A percentile compares a stretch with the other conserved stretches of the same genome.
Conservation (phyloP, 306 rosid species). For the Cucurbita pepo region DNA sequence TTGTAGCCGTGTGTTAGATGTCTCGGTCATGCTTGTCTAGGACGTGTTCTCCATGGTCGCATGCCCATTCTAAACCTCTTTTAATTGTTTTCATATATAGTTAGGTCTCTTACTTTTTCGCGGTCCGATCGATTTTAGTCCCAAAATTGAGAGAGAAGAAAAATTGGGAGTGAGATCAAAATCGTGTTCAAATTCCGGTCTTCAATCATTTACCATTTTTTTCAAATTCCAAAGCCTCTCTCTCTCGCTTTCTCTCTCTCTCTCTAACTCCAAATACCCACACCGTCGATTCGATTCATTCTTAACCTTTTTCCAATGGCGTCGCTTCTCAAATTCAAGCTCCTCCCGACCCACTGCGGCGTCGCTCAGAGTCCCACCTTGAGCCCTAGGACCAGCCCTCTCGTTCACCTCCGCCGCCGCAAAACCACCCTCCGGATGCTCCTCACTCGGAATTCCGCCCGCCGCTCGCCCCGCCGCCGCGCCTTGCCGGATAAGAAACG, state of each 20-base stretch:
- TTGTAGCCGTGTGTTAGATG: too few species aligned
- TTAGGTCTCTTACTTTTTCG: too few species aligned
- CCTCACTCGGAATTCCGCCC: constrained; percentile 29
- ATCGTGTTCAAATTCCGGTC: not conserved
- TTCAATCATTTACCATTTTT: constrained; percentile 15
- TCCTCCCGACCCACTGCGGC: constrained; percentile 63
- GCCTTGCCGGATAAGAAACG: constrained; percentile 16
- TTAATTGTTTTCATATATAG: too few species aligned
- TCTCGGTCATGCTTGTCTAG: too few species aligned
- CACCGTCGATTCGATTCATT: not conserved
- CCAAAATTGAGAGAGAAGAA: too few species aligned
- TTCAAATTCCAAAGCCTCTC: constrained; percentile 17
- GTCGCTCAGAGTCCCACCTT: constrained; percentile 54
- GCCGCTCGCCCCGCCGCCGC: constrained; percentile 23
- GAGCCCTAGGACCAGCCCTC: constrained; percentile 69
- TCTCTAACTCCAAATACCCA: not conserved
- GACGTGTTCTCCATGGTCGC: too few species aligned
- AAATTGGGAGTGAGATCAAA: not conserved
- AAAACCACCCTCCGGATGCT: constrained; percentile 46
- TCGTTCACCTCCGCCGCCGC: constrained; percentile 58
- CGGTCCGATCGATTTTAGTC: too few species aligned
- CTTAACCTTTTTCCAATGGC: constrained; percentile 37
- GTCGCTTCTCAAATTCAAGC: constrained; percentile 62
- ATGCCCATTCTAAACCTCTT: too few species aligned
- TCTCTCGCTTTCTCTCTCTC: not conserved